Evolutionary conservation across 179 eudicot genomes (phyloP), one percentile per base, ranked within the genome.

Genomic region (Beta macrorhiza): DNA sequence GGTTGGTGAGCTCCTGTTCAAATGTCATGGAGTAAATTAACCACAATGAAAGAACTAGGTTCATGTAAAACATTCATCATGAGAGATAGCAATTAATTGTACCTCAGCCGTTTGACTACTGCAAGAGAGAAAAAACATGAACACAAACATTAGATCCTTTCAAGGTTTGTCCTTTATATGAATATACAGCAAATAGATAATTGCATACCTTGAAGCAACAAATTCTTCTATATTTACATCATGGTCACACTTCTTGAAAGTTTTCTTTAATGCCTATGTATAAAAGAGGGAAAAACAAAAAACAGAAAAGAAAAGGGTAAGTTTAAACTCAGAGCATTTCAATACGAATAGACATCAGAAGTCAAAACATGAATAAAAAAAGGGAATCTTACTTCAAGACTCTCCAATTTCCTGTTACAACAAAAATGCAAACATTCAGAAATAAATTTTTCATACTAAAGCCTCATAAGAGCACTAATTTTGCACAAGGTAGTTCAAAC

Each of bases 201-300:
- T 58, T 29, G 71, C 81, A 70, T 84, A 95, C 99, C 99, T 94
- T 84, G 90, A 57, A 82, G 93, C 93, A 84, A 94, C 79, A 81
- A 94, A 95, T 49, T 91, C 97, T 74, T 92, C 90, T 76, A 95
- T 85, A 86, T 90, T 89, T 79, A 95, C 95, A 84, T 95, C 96
- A 83, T 94, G 98, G 81, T 95, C 98, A 82, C 92, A 87, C 93
- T 94, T 95, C 90, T 90, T 94, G 75, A 95, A 95, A 76, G 98
- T 95, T 84, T 95, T 94, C 91, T 89, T 95, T 85, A 95, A 82
- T 75, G 91, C 94, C 98, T 93, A 80, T 77, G 65, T 12, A 25
- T 4, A 25, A 64, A 64, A 13, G 67, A 22, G 32, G 29, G 20
- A 45, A 20, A 32, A 65, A 37, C 42, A 37, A 5, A 72, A 61